Conservation (phyloP, 257 asterid species). For the Craterostigma plantagineum region DNA sequence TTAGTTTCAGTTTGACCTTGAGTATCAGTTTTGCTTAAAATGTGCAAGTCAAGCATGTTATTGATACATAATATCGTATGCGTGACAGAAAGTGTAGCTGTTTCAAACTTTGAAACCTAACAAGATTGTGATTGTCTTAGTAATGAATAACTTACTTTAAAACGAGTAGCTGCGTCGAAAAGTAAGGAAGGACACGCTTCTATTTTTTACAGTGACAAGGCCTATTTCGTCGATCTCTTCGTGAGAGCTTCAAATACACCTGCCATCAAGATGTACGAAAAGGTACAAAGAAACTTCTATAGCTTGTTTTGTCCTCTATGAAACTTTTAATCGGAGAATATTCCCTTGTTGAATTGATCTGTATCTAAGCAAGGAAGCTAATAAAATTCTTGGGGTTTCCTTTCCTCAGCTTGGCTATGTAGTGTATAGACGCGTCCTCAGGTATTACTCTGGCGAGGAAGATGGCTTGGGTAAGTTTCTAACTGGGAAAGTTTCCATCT, state of each 20-base stretch:
- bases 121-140: too few relatives aligned
- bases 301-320: neutral
- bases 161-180: too few relatives aligned
- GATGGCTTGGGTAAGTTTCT: slow-evolving; percentile 74
- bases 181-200: neutral
- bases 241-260: slow-evolving; percentile 94
- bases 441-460: slow-evolving; percentile 94
- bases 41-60: too few relatives aligned
- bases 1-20: too few relatives aligned
- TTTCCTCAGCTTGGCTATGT: slow-evolving; percentile 63
- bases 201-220: slow-evolving; percentile 50
- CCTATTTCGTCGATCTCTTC: slow-evolving; percentile 87
- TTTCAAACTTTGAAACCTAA: too few relatives aligned
- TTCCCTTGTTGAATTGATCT: neutral
- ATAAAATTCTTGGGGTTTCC: neutral
- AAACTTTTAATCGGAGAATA: neutral
- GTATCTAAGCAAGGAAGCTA: neutral
- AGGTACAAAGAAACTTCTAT: slow-evolving; percentile 27
- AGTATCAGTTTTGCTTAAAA: too few relatives aligned
- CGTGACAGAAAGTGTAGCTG: too few relatives aligned
- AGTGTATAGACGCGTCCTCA: slow-evolving; percentile 80
- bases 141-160: too few relatives aligned
- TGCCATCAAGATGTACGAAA: slow-evolving; percentile 98
- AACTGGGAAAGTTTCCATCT: neutral
- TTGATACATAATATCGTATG: too few relatives aligned